phyloP scores from a whole-genome alignment of 2,329 filamentous ascomycete species.

The Metarhizium sp. region DNA sequence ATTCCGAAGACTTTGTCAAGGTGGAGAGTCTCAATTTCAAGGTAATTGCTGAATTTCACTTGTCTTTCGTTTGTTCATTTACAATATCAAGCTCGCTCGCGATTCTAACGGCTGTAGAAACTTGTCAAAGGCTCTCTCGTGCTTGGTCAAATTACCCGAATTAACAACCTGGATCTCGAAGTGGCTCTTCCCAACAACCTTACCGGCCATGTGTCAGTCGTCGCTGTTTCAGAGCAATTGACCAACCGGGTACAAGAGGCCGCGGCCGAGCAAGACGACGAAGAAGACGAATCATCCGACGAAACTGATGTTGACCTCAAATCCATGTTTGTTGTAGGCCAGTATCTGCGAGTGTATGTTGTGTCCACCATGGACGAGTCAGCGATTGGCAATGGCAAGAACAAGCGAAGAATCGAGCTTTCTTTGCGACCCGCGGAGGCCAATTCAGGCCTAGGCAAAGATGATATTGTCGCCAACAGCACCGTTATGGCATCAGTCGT shows the following conservation, averaged over 20 bases:
- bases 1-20: conserved; percentile 50
- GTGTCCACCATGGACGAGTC: conserved; percentile 64
- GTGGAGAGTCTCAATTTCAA: conserved; percentile 87
- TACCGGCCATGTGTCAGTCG: conserved; percentile 79
- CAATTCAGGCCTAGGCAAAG: conserved; percentile 64
- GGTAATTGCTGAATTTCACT: conserved; percentile 35
- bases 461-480: conserved; percentile 64
- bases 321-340: conserved; percentile 68
- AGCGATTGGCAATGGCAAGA: conserved; percentile 53
- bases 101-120: conserved; percentile 42
- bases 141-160: conserved; percentile 74
- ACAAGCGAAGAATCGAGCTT: conserved; percentile 76
- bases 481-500: conserved; percentile 80
- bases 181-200: conserved; percentile 89
- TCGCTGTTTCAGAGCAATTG: conserved; percentile 76
- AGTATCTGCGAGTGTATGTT: conserved; percentile 81
- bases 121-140: conserved; percentile 78
- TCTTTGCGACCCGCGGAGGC: conserved; percentile 71
- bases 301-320: conserved; percentile 61
- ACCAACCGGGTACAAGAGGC: conserved; percentile 67
- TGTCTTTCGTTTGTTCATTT: neutral
- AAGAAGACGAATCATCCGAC: conserved; percentile 36
- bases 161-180: conserved; percentile 70
- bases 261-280: conserved; percentile 44
- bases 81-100: neutral